Evolutionary conservation across 768 basidiomycete genomes (phyloP).

Genomic region (Lactarius tabidus): DNA sequence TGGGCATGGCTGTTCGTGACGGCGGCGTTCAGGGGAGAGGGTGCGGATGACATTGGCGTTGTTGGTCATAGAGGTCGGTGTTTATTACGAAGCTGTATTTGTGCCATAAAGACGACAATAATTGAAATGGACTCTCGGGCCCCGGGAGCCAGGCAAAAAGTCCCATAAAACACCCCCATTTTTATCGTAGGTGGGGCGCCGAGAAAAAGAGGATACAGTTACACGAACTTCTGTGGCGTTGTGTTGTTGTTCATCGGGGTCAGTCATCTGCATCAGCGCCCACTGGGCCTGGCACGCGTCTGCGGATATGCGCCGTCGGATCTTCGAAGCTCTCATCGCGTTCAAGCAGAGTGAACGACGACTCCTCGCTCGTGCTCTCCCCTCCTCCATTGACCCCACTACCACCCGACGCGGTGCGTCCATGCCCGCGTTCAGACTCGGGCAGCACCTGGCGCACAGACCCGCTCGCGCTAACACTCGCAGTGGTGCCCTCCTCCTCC

Average conservation of each 20-base stretch:
- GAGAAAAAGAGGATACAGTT: background rate
- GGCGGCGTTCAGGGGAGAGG: constrained; percentile 9
- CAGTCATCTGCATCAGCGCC: background rate
- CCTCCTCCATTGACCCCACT: background rate
- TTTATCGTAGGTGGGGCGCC: background rate
- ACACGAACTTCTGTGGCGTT: background rate
- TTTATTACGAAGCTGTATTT: constrained; percentile 11
- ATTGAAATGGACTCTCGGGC: background rate
- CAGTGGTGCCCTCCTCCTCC: background rate
- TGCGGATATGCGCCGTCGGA: constrained; percentile 13
- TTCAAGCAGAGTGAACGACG: constrained; percentile 37
- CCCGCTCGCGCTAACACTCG: background rate
- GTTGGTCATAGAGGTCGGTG: background rate
- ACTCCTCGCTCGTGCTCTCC: constrained; percentile 22
- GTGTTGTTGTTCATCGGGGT: background rate
- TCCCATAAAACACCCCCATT: background rate
- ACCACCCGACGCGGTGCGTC: constrained; percentile 1
- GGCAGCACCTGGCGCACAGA: background rate
- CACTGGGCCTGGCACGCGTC: constrained; percentile 16
- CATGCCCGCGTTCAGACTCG: background rate
- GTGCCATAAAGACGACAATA: constrained; percentile 9
- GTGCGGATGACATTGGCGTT: background rate
- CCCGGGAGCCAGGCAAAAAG: background rate
- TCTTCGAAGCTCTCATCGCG: constrained; percentile 27
- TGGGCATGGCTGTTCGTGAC: constrained; percentile 22